Base-by-base conservation (phyloP, 176 grass and related monocot species). In the Avena sativa region DNA sequence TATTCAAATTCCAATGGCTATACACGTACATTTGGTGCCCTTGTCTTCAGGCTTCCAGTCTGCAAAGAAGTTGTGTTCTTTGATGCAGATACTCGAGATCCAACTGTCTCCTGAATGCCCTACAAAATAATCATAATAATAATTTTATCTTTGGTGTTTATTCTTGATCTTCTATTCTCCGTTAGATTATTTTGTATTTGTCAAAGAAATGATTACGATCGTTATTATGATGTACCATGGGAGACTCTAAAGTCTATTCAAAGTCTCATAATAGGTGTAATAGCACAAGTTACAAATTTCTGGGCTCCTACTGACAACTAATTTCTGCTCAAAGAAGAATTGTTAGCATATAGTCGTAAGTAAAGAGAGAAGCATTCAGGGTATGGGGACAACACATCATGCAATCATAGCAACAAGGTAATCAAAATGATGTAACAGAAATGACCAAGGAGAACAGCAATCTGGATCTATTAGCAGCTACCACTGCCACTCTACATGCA, bases 1-100 rank as follows among this genome's bases (percentile, higher is more conserved):
- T 84, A 15, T 23, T 43, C 78, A 48, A 79, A 34, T 48, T 75
- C 2, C 15, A 80, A 59, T 6, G 28, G 36, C 49, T 81, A 23
- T 84, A 20, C 2, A 12, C 66, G 50, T 89, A 97, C 95, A 50
- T 86, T 89, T 79, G 85, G 81, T 87, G 80, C 74, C 70, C 40
- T 81, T 21, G 47, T 84, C 84, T 85, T 89, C 52, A 60, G 20
- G 48, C 53, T 92, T 83, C 59, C 62, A 0, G 40, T 74, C n/a
- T 21, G 79, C 16, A 20, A 21, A 69, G 77, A 46, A 79, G 84
- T 48, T 46, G 25, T 9, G 55, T 61, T 92, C 40, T 87, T 92
- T 71, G 58, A 70, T 72, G 48, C 21, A 25, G 40, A 47, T 30
- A 60, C 60, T 60, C 67, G 53, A 79, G 81, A 59, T 72, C 44